These are phyloP conservation scores for Piper longum DNA, from an alignment of 164 flowering plant species.

Conservation along the genomic window DNA sequence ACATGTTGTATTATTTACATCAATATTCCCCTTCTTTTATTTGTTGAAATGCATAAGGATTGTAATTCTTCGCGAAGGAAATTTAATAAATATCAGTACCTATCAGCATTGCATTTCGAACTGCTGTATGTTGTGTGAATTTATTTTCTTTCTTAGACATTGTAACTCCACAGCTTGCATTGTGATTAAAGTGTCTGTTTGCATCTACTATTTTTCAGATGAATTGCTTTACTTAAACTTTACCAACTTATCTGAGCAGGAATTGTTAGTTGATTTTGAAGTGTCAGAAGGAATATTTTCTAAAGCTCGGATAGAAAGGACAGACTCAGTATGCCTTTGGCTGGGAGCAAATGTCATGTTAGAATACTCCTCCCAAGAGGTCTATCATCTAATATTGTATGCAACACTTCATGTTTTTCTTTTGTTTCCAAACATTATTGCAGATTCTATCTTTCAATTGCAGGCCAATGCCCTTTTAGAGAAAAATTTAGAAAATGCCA, in stretches of 20 bases:
- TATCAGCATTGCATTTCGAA: too few species aligned
- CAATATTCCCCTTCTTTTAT: too few species aligned
- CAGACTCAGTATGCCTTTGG: slow-evolving; percentile 83
- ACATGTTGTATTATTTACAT: too few species aligned
- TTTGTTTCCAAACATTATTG: too few species aligned
- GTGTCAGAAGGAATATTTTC: slow-evolving; percentile 96
- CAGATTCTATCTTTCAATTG: not conserved
- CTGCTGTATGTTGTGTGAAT: too few species aligned
- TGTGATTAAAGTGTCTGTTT: too few species aligned
- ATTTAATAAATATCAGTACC: too few species aligned
- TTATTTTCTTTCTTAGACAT: too few species aligned
- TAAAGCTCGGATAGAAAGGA: slow-evolving; percentile 59
- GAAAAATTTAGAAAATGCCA: slow-evolving; percentile 80
- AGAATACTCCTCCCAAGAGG: slow-evolving; percentile 42
- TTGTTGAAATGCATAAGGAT: too few species aligned
- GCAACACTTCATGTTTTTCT: not conserved
- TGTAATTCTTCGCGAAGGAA: too few species aligned
- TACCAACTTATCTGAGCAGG: slow-evolving; percentile 20
- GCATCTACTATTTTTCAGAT: not conserved
- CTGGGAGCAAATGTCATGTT: slow-evolving; percentile 98
- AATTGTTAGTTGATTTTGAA: slow-evolving; percentile 75
- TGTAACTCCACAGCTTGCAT: too few species aligned
- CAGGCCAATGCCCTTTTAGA: slow-evolving; percentile 63
- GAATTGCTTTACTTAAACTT: not conserved
- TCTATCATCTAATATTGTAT: not conserved